phyloP scores from a whole-genome alignment of 2,329 filamentous ascomycete genomes.

The Colletotrichum gigasporum region DNA sequence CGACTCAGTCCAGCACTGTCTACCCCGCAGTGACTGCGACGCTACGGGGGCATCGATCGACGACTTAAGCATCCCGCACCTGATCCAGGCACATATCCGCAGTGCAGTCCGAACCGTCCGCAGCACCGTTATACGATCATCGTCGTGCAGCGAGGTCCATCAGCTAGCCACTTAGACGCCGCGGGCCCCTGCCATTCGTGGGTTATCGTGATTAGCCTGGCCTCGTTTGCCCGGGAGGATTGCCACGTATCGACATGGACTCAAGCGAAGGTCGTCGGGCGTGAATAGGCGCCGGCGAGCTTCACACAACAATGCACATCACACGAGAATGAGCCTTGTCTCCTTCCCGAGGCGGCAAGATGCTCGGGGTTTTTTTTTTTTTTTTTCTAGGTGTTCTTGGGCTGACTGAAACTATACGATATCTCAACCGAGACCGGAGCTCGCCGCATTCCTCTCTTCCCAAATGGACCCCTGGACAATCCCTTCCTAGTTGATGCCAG shows the following conservation, averaged over 20 bases:
- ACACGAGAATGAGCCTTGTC: too few relatives aligned
- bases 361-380: background rate
- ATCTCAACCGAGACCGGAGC: background rate
- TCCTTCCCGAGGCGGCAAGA: constrained; percentile 2
- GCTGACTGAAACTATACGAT: background rate
- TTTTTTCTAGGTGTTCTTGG: background rate
- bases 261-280: background rate
- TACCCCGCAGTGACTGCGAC: constrained; percentile 10
- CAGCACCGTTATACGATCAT: background rate
- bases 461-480: background rate
- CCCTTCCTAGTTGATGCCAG: too few relatives aligned
- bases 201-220: background rate
- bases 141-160: background rate
- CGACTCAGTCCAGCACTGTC: background rate
- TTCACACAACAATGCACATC: too few relatives aligned
- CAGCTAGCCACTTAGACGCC: background rate
- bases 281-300: background rate
- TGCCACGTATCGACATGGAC: background rate
- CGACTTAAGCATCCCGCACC: constrained; percentile 13
- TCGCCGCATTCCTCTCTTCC: background rate
- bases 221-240: background rate
- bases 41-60: constrained; percentile 7
- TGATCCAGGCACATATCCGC: constrained; percentile 13
- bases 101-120: background rate
- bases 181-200: background rate